Evolutionary conservation across 179 eudicot species (phyloP).

Genomic region (Actinidia polygama): DNA sequence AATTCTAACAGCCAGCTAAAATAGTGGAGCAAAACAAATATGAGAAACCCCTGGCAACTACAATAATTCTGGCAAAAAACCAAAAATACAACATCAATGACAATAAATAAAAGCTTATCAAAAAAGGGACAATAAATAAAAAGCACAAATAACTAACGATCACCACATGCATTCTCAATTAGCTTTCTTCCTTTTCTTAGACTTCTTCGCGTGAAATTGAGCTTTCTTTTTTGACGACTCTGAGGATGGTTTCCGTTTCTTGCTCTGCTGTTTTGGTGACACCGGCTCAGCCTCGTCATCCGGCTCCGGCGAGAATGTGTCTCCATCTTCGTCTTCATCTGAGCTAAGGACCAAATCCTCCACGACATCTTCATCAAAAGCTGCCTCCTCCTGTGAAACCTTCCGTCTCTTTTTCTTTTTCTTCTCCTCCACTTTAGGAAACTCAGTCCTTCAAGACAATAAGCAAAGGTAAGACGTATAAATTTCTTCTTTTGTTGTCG

Average conservation of each 20-base stretch:
- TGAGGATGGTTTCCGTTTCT: slow-evolving; percentile 38
- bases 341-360: slow-evolving; percentile 91
- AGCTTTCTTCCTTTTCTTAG: slow-evolving; percentile 67
- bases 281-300: slow-evolving; percentile 31
- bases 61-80: background rate
- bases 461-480: background rate
- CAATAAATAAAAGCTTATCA: background rate
- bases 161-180: slow-evolving; percentile 29
- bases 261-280: slow-evolving; percentile 32
- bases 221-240: slow-evolving; percentile 40
- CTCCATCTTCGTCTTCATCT: slow-evolving; percentile 73
- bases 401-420: slow-evolving; percentile 50
- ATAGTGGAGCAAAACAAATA: no score
- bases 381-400: slow-evolving; percentile 28
- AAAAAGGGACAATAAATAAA: background rate
- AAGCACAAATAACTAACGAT: background rate
- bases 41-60: no score
- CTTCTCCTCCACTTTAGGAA: slow-evolving; percentile 43
- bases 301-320: slow-evolving; percentile 22
- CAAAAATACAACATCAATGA: background rate
- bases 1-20: no score
- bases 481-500: no score
- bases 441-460: slow-evolving; percentile 34
- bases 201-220: slow-evolving; percentile 35
- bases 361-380: slow-evolving; percentile 75